Percentiles rank a stretch among this genome's conserved stretches.
phyloP scores from a whole-genome alignment of 2,329 filamentous ascomycete species.

The Dactylellina drechsleri region DNA sequence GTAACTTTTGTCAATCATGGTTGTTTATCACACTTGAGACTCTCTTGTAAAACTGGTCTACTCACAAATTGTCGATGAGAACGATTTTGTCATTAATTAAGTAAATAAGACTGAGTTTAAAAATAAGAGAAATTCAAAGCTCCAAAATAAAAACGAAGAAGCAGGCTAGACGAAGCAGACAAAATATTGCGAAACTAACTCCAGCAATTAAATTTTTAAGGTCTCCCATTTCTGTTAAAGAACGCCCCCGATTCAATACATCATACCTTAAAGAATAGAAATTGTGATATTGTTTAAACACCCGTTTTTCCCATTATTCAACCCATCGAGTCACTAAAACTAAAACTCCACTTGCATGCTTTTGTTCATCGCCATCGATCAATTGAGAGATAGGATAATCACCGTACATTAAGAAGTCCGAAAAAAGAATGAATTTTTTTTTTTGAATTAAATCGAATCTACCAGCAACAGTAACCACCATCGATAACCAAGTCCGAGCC shows the following conservation, averaged over 20 bases:
- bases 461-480: constrained; percentile 59
- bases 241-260: not conserved
- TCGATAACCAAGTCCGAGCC: constrained; percentile 78
- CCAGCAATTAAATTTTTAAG: constrained; percentile 8
- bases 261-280: not conserved
- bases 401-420: no score
- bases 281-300: constrained; percentile 5
- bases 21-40: no score
- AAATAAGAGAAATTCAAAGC: no score
- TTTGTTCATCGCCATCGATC: constrained; percentile 6
- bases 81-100: no score
- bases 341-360: constrained; percentile 42
- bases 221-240: constrained; percentile 17
- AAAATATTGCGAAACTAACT: not conserved
- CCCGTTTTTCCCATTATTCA: not conserved
- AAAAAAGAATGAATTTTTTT: no score
- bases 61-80: no score
- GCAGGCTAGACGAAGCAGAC: not conserved
- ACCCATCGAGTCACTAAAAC: not conserved
- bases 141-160: not conserved
- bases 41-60: no score
- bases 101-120: no score
- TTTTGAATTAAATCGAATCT: no score
- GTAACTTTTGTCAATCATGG: no score
- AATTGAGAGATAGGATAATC: no score